These are phyloP conservation scores for Ceratobasidium papillatum DNA, from an alignment of 1,284 basidiomycete species.

Conservation along the genomic window DNA sequence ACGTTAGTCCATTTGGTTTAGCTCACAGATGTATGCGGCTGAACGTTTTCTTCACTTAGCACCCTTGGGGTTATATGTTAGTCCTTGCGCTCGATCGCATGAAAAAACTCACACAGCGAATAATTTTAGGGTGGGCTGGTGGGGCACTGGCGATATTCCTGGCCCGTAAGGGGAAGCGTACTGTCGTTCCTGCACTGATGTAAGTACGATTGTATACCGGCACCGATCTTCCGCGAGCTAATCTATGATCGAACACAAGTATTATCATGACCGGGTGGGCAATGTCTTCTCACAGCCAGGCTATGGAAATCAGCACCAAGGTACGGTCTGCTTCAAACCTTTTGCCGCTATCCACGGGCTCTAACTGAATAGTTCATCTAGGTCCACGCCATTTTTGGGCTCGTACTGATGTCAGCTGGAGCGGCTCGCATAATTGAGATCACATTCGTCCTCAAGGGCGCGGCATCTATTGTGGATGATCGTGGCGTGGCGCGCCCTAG, in stretches of 20 bases:
- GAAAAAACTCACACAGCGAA: slow-evolving; percentile 5
- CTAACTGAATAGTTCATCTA: slow-evolving; percentile 49
- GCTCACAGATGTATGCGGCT: background rate
- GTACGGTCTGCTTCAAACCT: slow-evolving; percentile 52
- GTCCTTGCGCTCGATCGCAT: slow-evolving; percentile 41
- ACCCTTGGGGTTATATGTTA: slow-evolving; percentile 70
- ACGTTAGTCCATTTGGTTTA: slow-evolving; percentile 63
- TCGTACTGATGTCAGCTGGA: slow-evolving; percentile 87
- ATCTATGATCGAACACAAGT: slow-evolving; percentile 54
- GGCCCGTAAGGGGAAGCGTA: slow-evolving; percentile 77
- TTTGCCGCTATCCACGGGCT: slow-evolving; percentile 37
- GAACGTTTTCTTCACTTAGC: slow-evolving; percentile 50
- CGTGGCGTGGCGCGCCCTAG: slow-evolving; percentile 41
- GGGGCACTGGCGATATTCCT: slow-evolving; percentile 89
- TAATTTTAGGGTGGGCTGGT: slow-evolving; percentile 82
- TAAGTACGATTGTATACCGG: slow-evolving; percentile 53
- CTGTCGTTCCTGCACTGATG: slow-evolving; percentile 86
- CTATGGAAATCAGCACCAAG: slow-evolving; percentile 82
- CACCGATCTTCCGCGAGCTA: slow-evolving; percentile 5
- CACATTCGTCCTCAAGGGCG: slow-evolving; percentile 70
- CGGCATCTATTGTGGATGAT: slow-evolving; percentile 46
- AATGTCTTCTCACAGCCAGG: slow-evolving; percentile 91
- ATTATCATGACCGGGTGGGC: slow-evolving; percentile 94
- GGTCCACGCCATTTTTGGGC: slow-evolving; percentile 87
- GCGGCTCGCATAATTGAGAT: slow-evolving; percentile 85